A percentile compares a stretch with the other conserved stretches of the same genome.
Evolutionary conservation across 2,329 filamentous ascomycete genomes (phyloP).

Genomic region (Penicillium glabrum): DNA sequence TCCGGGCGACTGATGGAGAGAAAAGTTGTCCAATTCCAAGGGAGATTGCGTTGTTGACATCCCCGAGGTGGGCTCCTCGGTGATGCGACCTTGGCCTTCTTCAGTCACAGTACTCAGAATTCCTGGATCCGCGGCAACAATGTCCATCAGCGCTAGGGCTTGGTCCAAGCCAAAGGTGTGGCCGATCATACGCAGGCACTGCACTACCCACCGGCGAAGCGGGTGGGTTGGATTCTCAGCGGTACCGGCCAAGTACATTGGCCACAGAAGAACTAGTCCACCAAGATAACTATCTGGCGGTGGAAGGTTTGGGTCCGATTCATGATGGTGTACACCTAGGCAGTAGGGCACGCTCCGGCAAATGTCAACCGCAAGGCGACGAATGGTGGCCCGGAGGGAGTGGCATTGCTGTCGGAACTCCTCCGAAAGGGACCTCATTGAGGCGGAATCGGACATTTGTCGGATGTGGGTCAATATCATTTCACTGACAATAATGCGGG

Average conservation of each 20-base stretch:
- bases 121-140: constrained; percentile 30
- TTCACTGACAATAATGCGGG: constrained; percentile 55
- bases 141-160: constrained; percentile 35
- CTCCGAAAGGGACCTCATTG: constrained; percentile 21
- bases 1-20: neutral
- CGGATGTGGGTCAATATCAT: constrained; percentile 41
- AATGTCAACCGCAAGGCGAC: constrained; percentile 35
- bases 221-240: constrained; percentile 28
- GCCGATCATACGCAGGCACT: constrained; percentile 35
- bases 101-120: constrained; percentile 22
- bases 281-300: constrained; percentile 31
- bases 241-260: constrained; percentile 36
- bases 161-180: constrained; percentile 39
- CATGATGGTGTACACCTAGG: constrained; percentile 26
- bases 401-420: constrained; percentile 33
- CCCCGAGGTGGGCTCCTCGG: constrained; percentile 3
- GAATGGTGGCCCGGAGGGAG: constrained; percentile 27
- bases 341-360: constrained; percentile 39
- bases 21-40: neutral
- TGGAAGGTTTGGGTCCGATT: constrained; percentile 11
- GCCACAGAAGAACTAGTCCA: constrained; percentile 38
- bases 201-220: constrained; percentile 33
- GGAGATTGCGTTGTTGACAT: neutral
- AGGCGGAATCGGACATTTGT: constrained; percentile 23
- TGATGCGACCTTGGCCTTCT: constrained; percentile 20